Conservation (phyloP, 2,329 filamentous ascomycete species). For the Phaeophleospora eucalypticola region DNA sequence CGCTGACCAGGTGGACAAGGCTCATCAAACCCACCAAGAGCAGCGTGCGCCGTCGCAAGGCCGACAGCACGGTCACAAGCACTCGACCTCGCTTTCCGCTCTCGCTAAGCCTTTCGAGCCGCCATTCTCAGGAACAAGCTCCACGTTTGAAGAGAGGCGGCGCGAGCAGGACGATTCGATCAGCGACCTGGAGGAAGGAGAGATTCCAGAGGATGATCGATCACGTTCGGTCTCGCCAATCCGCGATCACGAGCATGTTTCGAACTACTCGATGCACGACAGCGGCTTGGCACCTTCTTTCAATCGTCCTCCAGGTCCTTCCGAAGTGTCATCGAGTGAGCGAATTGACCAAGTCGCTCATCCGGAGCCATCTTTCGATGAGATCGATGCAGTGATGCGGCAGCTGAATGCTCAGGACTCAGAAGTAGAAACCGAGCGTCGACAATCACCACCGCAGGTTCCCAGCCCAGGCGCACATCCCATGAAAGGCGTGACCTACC, state of each 20-base stretch:
- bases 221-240: conserved; percentile 15
- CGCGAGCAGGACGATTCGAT: conserved; percentile 24
- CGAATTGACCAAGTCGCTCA: conserved; percentile 20
- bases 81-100: conserved; percentile 59
- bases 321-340: conserved; percentile 7
- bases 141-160: conserved; percentile 1
- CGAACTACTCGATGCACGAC: neutral
- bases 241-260: conserved; percentile 1
- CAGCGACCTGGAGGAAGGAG: conserved; percentile 33
- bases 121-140: conserved; percentile 20
- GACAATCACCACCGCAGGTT: conserved; percentile 16
- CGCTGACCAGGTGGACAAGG: conserved; percentile 3
- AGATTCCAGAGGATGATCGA: conserved; percentile 27
- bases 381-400: conserved; percentile 90
- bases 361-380: conserved; percentile 60
- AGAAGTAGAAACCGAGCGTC: conserved; percentile 46
- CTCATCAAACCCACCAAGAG: conserved; percentile 5
- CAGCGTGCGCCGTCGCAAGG: neutral
- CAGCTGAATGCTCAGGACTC: conserved; percentile 71
- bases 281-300: conserved; percentile 7
- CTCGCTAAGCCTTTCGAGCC: conserved; percentile 64
- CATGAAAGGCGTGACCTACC: conserved; percentile 29
- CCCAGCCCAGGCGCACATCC: conserved; percentile 26
- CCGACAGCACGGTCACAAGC: conserved; percentile 11
- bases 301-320: conserved; percentile 2